These are phyloP conservation scores for Balamuthia mandrillaris DNA, from an alignment of 208 protist species.

Conservation along the genomic window DNA sequence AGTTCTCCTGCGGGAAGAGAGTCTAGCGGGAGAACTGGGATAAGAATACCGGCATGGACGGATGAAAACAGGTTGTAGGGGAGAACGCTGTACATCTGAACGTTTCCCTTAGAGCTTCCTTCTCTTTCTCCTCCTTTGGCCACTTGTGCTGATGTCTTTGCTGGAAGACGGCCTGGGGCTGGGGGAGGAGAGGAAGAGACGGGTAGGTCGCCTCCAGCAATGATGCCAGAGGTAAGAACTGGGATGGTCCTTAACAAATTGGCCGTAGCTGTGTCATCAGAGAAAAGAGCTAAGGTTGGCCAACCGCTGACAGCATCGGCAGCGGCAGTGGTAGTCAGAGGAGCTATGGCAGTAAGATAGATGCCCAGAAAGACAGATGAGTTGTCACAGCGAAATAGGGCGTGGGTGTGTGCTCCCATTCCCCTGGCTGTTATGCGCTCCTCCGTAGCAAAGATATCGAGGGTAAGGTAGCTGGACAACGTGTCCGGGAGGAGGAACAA, in stretches of 20 bases:
- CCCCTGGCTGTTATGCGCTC: no score
- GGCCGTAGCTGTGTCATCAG: neutral
- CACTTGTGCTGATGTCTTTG: no score
- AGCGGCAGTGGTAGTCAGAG: neutral
- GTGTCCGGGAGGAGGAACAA: no score
- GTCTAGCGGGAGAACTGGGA: neutral
- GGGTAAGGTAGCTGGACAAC: no score
- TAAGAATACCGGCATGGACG: neutral
- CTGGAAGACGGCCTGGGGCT: no score
- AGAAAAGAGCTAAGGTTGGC: neutral
- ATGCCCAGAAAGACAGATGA: neutral
- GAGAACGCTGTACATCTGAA: neutral
- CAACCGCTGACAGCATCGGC: neutral
- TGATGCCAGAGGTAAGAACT: neutral
- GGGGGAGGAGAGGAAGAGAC: no score
- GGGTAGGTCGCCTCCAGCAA: neutral
- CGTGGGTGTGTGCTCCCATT: neutral
- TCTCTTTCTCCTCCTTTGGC: no score
- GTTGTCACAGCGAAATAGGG: neutral
- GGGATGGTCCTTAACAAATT: neutral
- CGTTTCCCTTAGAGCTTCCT: neutral
- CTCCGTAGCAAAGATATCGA: no score
- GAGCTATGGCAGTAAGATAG: neutral
- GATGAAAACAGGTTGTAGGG: neutral
- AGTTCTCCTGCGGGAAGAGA: neutral